Evolutionary conservation across 345 rosid genomes (phyloP), one percentile per base, ranked within the genome.

Genomic region (Lepidium africanum): DNA sequence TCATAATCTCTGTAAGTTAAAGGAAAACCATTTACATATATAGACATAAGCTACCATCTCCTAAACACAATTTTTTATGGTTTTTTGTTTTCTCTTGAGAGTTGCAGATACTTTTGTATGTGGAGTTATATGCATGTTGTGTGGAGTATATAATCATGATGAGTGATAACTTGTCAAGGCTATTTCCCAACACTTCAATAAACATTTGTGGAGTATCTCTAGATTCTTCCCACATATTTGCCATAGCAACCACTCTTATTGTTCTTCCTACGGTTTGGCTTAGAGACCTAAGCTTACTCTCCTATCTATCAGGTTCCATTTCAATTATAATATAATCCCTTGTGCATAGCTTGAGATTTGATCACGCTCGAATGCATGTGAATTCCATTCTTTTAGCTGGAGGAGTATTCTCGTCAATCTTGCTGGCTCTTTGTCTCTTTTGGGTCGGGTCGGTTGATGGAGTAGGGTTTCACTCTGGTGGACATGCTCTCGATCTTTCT

Each of bases 191-290:
- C 69, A 21, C 77, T 27, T 17, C 59, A 67, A 45, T 86, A 52
- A 21, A 56, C 69, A 59, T 88, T 9, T 76, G 48, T 9, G 93
- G 83, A 59, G 13, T 80, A 33, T 61, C 78, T 71, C 74, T 90
- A 5, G 79, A 81, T 37, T 38, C 86, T 32, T 81, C 78, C 15
- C 85, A 81, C 56, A 41, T 81, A 10, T 85, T 86, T 71, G 76
- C 85, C 15, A 50, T 88, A 13, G 7, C 65, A 45, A 59, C 86
- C 6, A 77, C 86, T 55, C 67, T 86, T n/a, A 13, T 85, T 56
- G 78, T 85, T 79, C 94, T 90, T 81, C 98, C 97, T 25, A 83
- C 96, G 3, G 89, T 85, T 63, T 93, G 92, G 96, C 90, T 88
- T 21, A 85, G 79, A 73, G 87, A 93, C 67, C 87, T 93, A 21